A percentile compares a stretch with the other conserved stretches of the same genome.
Evolutionary conservation across 2,329 filamentous ascomycete genomes (phyloP).

Genomic region (Colletotrichum limetticola): DNA sequence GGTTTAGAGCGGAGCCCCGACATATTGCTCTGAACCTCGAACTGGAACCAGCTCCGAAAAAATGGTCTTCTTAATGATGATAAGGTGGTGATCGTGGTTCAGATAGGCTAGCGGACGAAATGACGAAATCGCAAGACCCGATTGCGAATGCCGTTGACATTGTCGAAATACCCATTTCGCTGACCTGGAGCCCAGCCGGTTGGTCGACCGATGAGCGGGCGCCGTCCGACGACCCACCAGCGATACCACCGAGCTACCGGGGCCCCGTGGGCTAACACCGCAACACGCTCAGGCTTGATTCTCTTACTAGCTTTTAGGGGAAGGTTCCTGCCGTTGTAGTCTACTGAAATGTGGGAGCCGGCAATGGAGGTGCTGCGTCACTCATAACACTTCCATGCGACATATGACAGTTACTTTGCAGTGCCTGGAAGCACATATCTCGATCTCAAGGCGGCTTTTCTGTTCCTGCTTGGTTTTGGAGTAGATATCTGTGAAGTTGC

Average conservation of each 20-base stretch:
- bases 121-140: conserved; percentile 23
- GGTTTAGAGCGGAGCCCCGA: neutral
- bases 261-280: neutral
- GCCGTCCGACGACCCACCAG: conserved; percentile 5
- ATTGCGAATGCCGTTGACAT: conserved; percentile 21
- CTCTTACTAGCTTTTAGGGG: neutral
- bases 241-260: neutral
- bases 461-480: neutral
- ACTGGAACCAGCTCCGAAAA: neutral
- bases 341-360: neutral
- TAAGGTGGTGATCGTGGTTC: conserved; percentile 2
- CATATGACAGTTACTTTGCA: neutral
- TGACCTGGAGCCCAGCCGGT: conserved; percentile 17
- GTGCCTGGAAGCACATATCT: neutral
- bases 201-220: conserved; percentile 2
- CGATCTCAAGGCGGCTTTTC: no score
- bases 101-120: neutral
- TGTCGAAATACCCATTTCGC: neutral
- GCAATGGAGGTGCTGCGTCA: neutral
- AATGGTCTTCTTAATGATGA: neutral
- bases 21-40: neutral
- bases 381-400: neutral
- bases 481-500: neutral
- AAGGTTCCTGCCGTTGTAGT: neutral
- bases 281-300: neutral